Evolutionary conservation across 2,329 filamentous ascomycete genomes (phyloP).

Genomic region (Sporothrix brunneoviolacea): DNA sequence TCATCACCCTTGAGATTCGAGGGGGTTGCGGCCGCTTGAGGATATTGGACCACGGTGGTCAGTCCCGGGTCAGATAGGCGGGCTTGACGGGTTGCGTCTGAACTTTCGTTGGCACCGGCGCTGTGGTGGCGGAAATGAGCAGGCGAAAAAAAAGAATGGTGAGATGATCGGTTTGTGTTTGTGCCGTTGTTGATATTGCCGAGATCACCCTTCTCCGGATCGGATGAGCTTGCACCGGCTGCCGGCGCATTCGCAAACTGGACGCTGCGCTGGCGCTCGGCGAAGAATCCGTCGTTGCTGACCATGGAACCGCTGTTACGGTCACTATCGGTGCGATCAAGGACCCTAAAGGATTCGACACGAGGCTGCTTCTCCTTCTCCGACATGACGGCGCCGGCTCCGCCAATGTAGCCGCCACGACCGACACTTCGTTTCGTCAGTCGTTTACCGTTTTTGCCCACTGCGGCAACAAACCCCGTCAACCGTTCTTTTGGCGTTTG

Average conservation of each 20-base stretch:
- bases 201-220: constrained; percentile 1
- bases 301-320: constrained; percentile 3
- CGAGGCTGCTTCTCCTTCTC: constrained; percentile 10
- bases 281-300: not conserved
- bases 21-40: not conserved
- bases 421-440: constrained; percentile 3
- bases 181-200: not conserved
- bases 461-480: constrained; percentile 20
- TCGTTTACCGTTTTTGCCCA: constrained; percentile 9
- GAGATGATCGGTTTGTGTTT: not conserved
- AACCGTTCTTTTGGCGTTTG: constrained; percentile 28
- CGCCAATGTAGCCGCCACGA: not conserved
- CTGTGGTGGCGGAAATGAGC: constrained; percentile 5
- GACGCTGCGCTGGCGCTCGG: not conserved
- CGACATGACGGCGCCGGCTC: not conserved
- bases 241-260: not conserved
- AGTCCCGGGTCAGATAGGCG: not conserved
- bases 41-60: not conserved
- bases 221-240: not conserved
- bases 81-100: not conserved
- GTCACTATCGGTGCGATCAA: constrained; percentile 5
- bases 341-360: constrained; percentile 1
- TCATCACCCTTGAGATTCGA: not conserved
- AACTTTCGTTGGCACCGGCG: not conserved
- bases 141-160: constrained; percentile 11